Evolutionary conservation across 1,284 basidiomycete species (phyloP), one percentile per base, ranked within the genome.

Genomic region (Rhodotorula sp.): DNA sequence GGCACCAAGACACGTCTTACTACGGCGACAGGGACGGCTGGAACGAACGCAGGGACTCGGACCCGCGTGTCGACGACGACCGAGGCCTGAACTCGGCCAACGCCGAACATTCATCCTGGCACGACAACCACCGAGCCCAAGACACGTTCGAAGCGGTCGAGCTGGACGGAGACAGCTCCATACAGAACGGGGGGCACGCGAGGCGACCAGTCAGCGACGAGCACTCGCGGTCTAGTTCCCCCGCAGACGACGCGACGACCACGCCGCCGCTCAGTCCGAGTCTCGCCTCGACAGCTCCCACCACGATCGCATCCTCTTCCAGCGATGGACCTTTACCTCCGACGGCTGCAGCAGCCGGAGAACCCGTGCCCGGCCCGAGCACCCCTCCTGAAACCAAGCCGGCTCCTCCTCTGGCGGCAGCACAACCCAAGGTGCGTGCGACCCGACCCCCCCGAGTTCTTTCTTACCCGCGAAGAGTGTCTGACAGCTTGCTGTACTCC

Each of bases 71-170:
- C 12, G 57, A 7, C 15, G 23, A 10, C 34, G 7, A 14, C 29
- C 39, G 20, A 34, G 34, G 34, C 31, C 21, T 39, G 34, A 39
- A 63, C 39, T 51, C 39, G 26, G 21, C 20, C 4, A 18, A 31
- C 6, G 23, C 46, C 51, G 62, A 43, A 18, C 18, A 43, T 10
- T 43, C 39, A 43, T 12, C 39, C 10, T 12, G 39, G 39, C 39
- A 16, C 14, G 39, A 16, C 15, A 4, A 31, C 12, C 16, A 54
- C 6, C 34, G 21, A 16, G 61, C 66, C 48, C 57, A 46, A 26
- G 39, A 58, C 21, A 58, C 31, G 7, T 70, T 70, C 66, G 72
- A 70, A 16, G 34, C 65, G 1, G 66, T 73, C 49, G 60, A 66
- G 12, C 62, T 73, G 15, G 63, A 62, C 21, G 59, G 52, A 5